A percentile compares a stretch with the other conserved stretches of the same genome.
Evolutionary conservation across 2,329 filamentous ascomycete species (phyloP).

Genomic region (Mariannaea sp.): DNA sequence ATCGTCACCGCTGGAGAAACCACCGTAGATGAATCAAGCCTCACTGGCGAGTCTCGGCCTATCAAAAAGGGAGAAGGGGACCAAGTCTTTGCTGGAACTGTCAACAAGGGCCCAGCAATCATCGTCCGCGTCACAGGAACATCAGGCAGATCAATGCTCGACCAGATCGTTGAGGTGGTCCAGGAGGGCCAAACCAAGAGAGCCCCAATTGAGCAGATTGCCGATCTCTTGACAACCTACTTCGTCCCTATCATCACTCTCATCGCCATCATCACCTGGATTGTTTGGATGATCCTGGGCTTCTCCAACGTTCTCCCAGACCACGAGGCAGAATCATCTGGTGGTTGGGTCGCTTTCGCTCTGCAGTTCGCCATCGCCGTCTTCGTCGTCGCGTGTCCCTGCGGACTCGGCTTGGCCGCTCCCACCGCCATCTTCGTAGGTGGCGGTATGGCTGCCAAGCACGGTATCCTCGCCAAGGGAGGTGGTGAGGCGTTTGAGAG

Average conservation of each 20-base stretch:
- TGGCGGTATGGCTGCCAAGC: constrained; percentile 75
- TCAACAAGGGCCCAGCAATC: constrained; percentile 71
- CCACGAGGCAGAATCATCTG: constrained; percentile 60
- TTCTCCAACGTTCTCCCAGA: constrained; percentile 60
- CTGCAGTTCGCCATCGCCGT: constrained; percentile 84
- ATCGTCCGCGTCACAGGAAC: constrained; percentile 67
- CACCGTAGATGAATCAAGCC: constrained; percentile 85
- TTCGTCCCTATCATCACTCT: constrained; percentile 76
- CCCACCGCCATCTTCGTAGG: constrained; percentile 86
- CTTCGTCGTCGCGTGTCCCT: constrained; percentile 86
- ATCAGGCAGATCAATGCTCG: constrained; percentile 74
- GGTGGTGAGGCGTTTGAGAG: constrained; percentile 87
- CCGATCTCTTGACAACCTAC: constrained; percentile 73
- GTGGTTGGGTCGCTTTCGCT: constrained; percentile 74
- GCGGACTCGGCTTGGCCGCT: constrained; percentile 81
- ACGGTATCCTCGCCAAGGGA: constrained; percentile 82
- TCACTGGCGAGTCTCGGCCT: constrained; percentile 77
- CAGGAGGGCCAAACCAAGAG: constrained; percentile 77
- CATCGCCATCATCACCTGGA: constrained; percentile 72
- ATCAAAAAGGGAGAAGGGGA: constrained; percentile 69
- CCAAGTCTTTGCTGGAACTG: constrained; percentile 71
- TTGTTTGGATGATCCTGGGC: constrained; percentile 71
- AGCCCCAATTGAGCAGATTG: constrained; percentile 76
- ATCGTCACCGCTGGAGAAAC: constrained; percentile 64
- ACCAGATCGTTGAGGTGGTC: constrained; percentile 77